Conservation (phyloP, 2,329 filamentous ascomycete species). For the Arachnopeziza araneosa region DNA sequence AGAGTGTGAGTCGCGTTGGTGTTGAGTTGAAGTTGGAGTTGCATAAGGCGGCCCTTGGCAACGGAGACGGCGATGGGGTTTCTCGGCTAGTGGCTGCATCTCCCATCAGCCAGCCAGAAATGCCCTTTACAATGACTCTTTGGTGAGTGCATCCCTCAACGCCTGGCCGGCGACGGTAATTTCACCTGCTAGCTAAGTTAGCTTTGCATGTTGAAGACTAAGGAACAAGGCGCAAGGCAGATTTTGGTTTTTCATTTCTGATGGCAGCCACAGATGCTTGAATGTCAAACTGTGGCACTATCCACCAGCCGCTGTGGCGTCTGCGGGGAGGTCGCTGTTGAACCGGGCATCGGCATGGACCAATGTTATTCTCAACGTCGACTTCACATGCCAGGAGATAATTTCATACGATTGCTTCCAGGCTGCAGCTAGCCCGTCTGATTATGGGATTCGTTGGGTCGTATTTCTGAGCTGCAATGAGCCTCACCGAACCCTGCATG, state of each 20-base stretch:
- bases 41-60: not conserved
- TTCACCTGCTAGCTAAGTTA: not conserved
- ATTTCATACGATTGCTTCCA: not conserved
- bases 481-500: not conserved
- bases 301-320: not conserved
- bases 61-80: not conserved
- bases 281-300: not conserved
- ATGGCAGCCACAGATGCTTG: not conserved
- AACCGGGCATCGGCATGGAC: not conserved
- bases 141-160: too few species aligned
- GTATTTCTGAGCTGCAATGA: not conserved
- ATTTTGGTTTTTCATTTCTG: not conserved
- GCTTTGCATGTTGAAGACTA: not conserved
- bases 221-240: not conserved
- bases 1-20: too few species aligned
- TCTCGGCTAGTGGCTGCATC: not conserved
- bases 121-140: not conserved
- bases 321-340: not conserved
- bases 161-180: not conserved
- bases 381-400: not conserved
- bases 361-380: not conserved
- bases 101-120: not conserved
- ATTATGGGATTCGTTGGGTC: not conserved
- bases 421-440: not conserved
- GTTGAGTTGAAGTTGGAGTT: too few species aligned